Evolutionary conservation across 148 eudicot species (phyloP), one percentile per base, ranked within the genome.

Genomic region (Nepenthes gracilis): DNA sequence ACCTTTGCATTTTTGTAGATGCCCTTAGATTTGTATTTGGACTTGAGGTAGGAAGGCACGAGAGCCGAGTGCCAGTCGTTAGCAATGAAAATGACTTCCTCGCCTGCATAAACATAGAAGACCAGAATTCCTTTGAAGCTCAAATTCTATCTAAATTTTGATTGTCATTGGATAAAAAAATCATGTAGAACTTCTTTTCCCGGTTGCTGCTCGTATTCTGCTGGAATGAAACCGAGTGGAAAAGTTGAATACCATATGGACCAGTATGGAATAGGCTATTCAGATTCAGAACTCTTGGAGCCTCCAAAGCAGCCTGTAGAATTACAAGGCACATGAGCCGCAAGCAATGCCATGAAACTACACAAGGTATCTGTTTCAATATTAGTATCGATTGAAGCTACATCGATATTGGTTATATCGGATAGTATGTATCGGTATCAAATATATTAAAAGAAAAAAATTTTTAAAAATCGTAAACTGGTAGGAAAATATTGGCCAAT

Each of bases 61-160:
- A 84, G 83, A 60, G 96, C 87, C 9, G 89, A 81, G 74, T 93
- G 99, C 99, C 99, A 93, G 74, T 93, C 99, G 65, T 93, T 93
- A 55, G 89, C 92, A 71, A 93, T 62, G 61, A 93, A 93, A 62
- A 88, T 69, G 59, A 93, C 85, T 75, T 93, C 91, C 54, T 93
- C 98, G 35, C 99, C 99, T 93, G 72, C 62, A 80, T 23, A 9
- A 35, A 55, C 33, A 32, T 8, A 36, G 11, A 32, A 55, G 10
- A 35, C 13, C 33, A 32, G 9, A 55, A 32, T 52, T 52, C 14
- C 15, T 12, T 52, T 52, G 45, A 4, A 40, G 8, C 45, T 23
- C 23, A 23, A 40, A 3, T 40, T 40, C 45, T 40, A 3, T 40
- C 8, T 40, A 40, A 40, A 4, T 8, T 4, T 8, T 40, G 8